Evolutionary conservation across 2,329 filamentous ascomycete genomes (phyloP), one percentile per base, ranked within the genome.

Genomic region (Pyrenochaeta sp.): DNA sequence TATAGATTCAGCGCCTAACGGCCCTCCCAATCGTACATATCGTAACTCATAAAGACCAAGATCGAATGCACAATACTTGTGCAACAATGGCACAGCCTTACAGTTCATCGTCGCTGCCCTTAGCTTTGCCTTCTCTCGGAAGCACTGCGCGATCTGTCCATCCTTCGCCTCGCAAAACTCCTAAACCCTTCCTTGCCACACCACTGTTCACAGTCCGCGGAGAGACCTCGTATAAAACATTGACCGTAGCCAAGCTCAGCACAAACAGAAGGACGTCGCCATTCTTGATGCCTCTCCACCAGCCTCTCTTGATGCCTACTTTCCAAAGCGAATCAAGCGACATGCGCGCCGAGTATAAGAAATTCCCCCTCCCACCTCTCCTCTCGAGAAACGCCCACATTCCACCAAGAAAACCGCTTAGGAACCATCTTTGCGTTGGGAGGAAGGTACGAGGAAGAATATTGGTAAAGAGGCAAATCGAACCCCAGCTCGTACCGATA

Each of bases 231-330:
- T 94, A 92, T 1, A 95, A 87, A 8, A 86, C 86, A 54, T 93
- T 92, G 19, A 93, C 87, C 19, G 93, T 78, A 68, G 91, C 91
- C 78, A 97, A 82, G 47, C 92, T 91, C 19, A 88, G 77, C 15
- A 94, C 90, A 72, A 98, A 93, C 3, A 98, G 81, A 80, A 90
- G 86, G 5, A 97, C 87, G 77, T 98, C 94, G 0, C 93, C 93
- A 37, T 91, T 91, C 69, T 85, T 87, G 74, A 95, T 84, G 10
- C 91, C 91, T 64, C 85, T 88, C 92, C 94, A 97, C 88, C 92
- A 92, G 1, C 92, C 86, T 34, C 90, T 83, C 87, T 98, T 98
- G 54, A 91, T 87, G n/a, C 93, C 93, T 0, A 96, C 92, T 81
- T 96, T 96, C 92, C 93, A 98, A 45, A 93, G 78, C 37, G 88